These are phyloP conservation scores for Cercospora sp. DNA, from an alignment of 2,329 filamentous ascomycete species.

Conservation along the genomic window DNA sequence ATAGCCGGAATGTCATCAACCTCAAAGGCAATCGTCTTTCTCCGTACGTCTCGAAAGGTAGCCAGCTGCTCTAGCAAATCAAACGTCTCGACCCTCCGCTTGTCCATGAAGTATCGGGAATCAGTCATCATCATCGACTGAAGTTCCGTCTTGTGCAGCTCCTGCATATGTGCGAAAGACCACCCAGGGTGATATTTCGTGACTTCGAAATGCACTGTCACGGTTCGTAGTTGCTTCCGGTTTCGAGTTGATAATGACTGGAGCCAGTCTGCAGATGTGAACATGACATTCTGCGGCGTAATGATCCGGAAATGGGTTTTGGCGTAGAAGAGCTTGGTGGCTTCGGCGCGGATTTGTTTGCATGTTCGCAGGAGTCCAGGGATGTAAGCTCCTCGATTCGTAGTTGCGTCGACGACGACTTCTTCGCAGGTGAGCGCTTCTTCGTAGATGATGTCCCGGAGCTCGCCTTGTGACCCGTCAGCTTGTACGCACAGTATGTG, in stretches of 20 bases:
- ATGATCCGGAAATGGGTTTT: conserved; percentile 12
- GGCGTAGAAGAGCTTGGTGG: conserved; percentile 13
- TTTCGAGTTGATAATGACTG: conserved; percentile 5
- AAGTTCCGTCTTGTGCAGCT: conserved; percentile 2
- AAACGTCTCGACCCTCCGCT: conserved; percentile 7
- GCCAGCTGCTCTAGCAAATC: conserved; percentile 3
- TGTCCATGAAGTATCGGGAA: conserved; percentile 6
- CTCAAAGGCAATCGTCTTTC: conserved; percentile 2
- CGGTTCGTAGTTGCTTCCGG: conserved; percentile 3
- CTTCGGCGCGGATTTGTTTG: conserved; percentile 16
- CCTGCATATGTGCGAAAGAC: conserved; percentile 2
- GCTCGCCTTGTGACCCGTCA: conserved; percentile 8
- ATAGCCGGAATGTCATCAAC: not conserved
- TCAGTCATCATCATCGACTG: conserved; percentile 5
- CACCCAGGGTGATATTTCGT: conserved; percentile 2
- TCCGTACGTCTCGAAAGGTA: not conserved
- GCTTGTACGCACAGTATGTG: not conserved
- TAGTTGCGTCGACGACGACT: not conserved
- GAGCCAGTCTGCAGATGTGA: conserved; percentile 13
- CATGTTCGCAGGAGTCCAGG: conserved; percentile 15
- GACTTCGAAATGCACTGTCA: conserved; percentile 1
- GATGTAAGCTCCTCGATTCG: conserved; percentile 2
- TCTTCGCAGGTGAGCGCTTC: conserved; percentile 1
- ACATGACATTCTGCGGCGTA: conserved; percentile 5
- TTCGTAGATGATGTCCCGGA: conserved; percentile 15